phyloP scores from a whole-genome alignment of 164 flowering plant genomes.

The Houttuynia cordata region DNA sequence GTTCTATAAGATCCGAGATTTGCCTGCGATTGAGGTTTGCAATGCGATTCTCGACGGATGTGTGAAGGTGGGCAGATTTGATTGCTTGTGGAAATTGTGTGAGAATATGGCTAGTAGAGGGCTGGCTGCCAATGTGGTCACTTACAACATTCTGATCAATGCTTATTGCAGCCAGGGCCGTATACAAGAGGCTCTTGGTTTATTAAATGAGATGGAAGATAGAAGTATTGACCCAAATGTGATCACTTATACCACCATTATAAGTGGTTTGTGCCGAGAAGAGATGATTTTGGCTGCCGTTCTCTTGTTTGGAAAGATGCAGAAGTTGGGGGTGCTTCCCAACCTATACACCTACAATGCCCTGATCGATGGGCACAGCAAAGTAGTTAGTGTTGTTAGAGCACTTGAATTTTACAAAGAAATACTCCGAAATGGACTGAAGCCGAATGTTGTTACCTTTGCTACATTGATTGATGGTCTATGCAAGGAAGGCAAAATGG shows the following conservation, averaged over 20 bases:
- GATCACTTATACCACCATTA: slow-evolving; percentile 49
- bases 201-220: slow-evolving; percentile 47
- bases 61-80: slow-evolving; percentile 27
- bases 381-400: slow-evolving; percentile 17
- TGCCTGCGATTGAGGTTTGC: slow-evolving; percentile 47
- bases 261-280: slow-evolving; percentile 40
- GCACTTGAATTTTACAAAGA: slow-evolving; percentile 38
- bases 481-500: slow-evolving; percentile 41
- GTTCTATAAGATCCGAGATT: slow-evolving; percentile 21
- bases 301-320: slow-evolving; percentile 34
- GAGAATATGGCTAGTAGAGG: slow-evolving; percentile 36
- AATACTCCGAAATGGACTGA: slow-evolving; percentile 30
- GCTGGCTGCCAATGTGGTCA: slow-evolving; percentile 29
- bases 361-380: slow-evolving; percentile 59
- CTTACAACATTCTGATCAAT: slow-evolving; percentile 53
- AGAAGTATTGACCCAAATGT: slow-evolving; percentile 41
- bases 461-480: slow-evolving; percentile 42
- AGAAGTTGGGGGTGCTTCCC: slow-evolving; percentile 35
- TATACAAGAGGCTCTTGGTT: slow-evolving; percentile 17
- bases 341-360: slow-evolving; percentile 50
- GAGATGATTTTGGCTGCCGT: slow-evolving; percentile 37
- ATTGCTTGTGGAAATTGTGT: slow-evolving; percentile 44
- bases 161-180: slow-evolving; percentile 42
- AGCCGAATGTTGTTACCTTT: slow-evolving; percentile 50
- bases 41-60: slow-evolving; percentile 49